These are phyloP conservation scores for Begonia fuchsioides DNA, from an alignment of 306 rosid genomes.

Conservation along the genomic window DNA sequence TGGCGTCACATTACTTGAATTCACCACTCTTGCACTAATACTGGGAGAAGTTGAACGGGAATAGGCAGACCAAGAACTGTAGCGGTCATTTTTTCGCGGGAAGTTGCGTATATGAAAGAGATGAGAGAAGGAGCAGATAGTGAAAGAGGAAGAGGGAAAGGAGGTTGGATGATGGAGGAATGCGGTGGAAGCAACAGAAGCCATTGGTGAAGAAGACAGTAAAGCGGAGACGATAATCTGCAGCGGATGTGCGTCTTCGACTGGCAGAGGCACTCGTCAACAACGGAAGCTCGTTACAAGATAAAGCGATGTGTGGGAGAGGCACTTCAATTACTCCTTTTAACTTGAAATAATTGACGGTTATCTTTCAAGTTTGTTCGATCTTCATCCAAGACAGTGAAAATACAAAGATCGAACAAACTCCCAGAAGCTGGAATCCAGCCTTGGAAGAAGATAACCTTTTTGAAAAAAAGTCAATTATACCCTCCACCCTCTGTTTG, in stretches of 20 bases:
- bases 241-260: no score
- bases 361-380: no score
- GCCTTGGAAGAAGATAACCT: no score
- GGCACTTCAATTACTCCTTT: no score
- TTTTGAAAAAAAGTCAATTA: neutral
- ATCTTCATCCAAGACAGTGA: no score
- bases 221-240: no score
- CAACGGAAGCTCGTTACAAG: no score
- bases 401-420: no score
- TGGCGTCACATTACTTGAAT: constrained; percentile 1
- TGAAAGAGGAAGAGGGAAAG: constrained; percentile 5
- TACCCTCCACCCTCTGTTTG: neutral
- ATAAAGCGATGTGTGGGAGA: no score
- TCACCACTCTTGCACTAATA: constrained; percentile 3
- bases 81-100: constrained; percentile 4
- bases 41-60: constrained; percentile 17
- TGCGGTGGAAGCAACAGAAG: constrained; percentile 6
- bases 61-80: constrained; percentile 9
- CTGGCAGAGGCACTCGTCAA: no score
- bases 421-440: no score
- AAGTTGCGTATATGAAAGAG: neutral
- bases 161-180: constrained; percentile 7
- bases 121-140: constrained; percentile 7
- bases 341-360: no score
- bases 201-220: constrained; percentile 7